These are phyloP conservation scores for Colletotrichum gloeosporioides DNA, from an alignment of 2,329 filamentous ascomycete genomes.

Conservation along the genomic window DNA sequence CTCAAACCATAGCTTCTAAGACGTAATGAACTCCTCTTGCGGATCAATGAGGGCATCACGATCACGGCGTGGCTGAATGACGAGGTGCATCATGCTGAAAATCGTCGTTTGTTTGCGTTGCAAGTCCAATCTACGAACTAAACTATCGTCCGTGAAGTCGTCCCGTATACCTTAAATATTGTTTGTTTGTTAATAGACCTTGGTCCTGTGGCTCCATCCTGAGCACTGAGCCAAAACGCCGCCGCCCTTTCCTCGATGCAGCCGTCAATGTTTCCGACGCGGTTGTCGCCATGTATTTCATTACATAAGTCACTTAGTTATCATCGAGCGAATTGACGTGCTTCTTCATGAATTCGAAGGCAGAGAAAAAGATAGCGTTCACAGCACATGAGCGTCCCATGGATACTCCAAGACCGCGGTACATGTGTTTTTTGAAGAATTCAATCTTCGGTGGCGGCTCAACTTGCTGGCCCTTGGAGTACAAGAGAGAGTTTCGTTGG, in stretches of 20 bases:
- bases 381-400: constrained; percentile 83
- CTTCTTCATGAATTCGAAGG: constrained; percentile 84
- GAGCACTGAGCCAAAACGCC: constrained; percentile 3
- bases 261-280: background rate
- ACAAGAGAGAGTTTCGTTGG: constrained; percentile 79
- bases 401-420: constrained; percentile 81
- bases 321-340: constrained; percentile 63
- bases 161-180: background rate
- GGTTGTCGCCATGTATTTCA: background rate
- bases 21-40: background rate
- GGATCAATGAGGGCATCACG: background rate
- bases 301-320: constrained; percentile 21
- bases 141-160: background rate
- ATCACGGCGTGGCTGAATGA: background rate
- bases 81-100: background rate
- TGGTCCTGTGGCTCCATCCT: background rate
- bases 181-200: background rate
- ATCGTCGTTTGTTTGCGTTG: background rate
- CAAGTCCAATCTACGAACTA: background rate
- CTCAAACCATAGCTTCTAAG: background rate
- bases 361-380: constrained; percentile 90
- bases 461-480: constrained; percentile 67
- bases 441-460: constrained; percentile 74
- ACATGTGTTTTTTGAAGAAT: constrained; percentile 80
- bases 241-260: background rate